Base-by-base conservation (phyloP, 1,284 basidiomycete species). In the Heterobasidion irregulare region DNA sequence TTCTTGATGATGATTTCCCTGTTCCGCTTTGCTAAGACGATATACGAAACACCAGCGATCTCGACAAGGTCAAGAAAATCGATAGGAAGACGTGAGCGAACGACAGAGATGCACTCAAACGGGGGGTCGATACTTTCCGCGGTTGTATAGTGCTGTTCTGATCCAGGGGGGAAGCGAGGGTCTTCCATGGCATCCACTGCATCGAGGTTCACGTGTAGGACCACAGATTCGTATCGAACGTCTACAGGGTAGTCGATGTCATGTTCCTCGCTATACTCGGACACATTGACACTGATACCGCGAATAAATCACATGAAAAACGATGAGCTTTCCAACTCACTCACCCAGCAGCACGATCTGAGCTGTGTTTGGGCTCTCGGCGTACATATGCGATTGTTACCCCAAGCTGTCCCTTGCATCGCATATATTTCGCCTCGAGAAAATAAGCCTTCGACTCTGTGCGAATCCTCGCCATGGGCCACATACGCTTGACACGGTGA, bases 401-500 rank as follows among this genome's bases (percentile, higher is more conserved):
- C 3, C 81, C 82, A n/a, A 73, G 69, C 26, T 67, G 65, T 1
- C 71, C 72, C 15, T 73, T 62, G 57, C 75, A 67, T 12, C 69
- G 72, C 72, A 84, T 76, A 61, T 86, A 88, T 63, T 80, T 83
- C 13, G 83, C 85, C 57, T 79, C 74, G 2, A 89, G 59, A 45
- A 77, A 70, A 62, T 79, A 86, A 0, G 82, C 81, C 63, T 81
- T 84, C 34, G 71, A 70, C 36, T 67, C 66, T 1, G 78, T 80
- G 0, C 70, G 68, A n/a, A 76, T 65, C 50, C 78, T 76, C 1
- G 80, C 79, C 55, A 89, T 59, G 1, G 79, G 72, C 12, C 75
- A 71, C 7, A 75, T 71, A 12, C 75, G 76, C 51, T 70, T 62
- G 35, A 65, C 68, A 46, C 75, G 74, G 55, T 82, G 76, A 62